Evolutionary conservation across 441 rosid genomes (phyloP).

Genomic region (Dalechampia spathulata): DNA sequence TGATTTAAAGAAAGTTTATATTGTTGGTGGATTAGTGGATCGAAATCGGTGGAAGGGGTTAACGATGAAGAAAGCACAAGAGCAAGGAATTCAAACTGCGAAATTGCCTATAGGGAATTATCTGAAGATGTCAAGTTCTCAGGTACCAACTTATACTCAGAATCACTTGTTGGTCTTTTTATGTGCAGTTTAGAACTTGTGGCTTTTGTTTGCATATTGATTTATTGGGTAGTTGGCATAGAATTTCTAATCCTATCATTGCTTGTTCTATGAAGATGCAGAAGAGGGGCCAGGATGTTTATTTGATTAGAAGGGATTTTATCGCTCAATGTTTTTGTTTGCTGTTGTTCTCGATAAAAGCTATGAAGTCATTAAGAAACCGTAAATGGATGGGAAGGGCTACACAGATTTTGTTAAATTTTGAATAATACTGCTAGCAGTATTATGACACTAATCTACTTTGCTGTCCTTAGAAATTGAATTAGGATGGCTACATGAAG

Average conservation of each 20-base stretch:
- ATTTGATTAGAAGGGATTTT: no score
- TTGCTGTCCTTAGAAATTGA: no score
- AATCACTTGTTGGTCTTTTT: not conserved
- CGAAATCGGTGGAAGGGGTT: conserved; percentile 86
- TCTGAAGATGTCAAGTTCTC: conserved; percentile 92
- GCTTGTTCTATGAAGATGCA: no score
- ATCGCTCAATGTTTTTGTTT: no score
- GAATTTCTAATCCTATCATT: no score
- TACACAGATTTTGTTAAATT: not conserved
- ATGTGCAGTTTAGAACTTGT: not conserved
- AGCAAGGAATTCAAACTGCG: conserved; percentile 81
- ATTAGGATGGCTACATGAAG: no score
- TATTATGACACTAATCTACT: no score
- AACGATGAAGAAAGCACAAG: conserved; percentile 79
- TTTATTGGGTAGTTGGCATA: not conserved
- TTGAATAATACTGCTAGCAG: no score
- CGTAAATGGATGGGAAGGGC: not conserved
- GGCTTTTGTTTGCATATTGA: not conserved
- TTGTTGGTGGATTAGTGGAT: conserved; percentile 84
- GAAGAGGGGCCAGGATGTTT: no score
- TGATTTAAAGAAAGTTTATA: conserved; percentile 47
- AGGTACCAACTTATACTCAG: conserved; percentile 35
- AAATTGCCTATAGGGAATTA: conserved; percentile 76
- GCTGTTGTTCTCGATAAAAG: no score
- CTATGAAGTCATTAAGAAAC: not conserved